Base-by-base conservation (phyloP, 2,329 filamentous ascomycete genomes). In the Penicillium occitanis region DNA sequence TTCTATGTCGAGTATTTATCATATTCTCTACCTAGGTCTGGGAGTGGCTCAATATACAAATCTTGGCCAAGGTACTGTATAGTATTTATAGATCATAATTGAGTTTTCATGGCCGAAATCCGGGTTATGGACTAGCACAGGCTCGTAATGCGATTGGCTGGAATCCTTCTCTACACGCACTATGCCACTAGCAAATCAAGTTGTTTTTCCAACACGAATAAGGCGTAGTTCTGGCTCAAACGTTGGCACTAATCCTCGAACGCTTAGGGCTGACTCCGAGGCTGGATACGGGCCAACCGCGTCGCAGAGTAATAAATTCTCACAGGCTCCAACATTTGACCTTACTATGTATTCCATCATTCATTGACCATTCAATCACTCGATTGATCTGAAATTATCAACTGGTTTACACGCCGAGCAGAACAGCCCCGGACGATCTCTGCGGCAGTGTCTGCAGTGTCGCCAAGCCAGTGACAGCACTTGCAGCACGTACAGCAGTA, bases 381-480 rank as follows among this genome's bases (percentile, higher is more conserved):
- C 42, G 5, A 30, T 53, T 13, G 2, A n/a, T 53, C 50, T 28
- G 22, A 8, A 33, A 17, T 11, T n/a, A 35, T 33, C 28, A 35
- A 35, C 25, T 40, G 11, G 30, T 3, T 37, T 55, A 35, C 4
- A 22, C 51, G 10, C n/a, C 51, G 51, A 35, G 10, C 4, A 8
- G n/a, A 37, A 37, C 10, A 22, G 11, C 30, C 53, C 51, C n/a
- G 11, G 53, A 25, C n/a, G 53, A 37, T 40, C 53, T 37, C 53
- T 57, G 33, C 51, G 30, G 51, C 53, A 57, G 51, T 60, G 57
- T 60, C 57, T 60, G 57, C 57, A 37, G 33, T 40, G 53, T 19
- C 33, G 53, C 53, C 53, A 40, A 57, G 25, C 25, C 25, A 25
- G 19, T 46, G 58, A 61, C 37, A 44, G 3, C 25, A n/a, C 25